Evolutionary conservation across 768 basidiomycete species (phyloP).

Genomic region (Porphyrellus cyaneotinctus): DNA sequence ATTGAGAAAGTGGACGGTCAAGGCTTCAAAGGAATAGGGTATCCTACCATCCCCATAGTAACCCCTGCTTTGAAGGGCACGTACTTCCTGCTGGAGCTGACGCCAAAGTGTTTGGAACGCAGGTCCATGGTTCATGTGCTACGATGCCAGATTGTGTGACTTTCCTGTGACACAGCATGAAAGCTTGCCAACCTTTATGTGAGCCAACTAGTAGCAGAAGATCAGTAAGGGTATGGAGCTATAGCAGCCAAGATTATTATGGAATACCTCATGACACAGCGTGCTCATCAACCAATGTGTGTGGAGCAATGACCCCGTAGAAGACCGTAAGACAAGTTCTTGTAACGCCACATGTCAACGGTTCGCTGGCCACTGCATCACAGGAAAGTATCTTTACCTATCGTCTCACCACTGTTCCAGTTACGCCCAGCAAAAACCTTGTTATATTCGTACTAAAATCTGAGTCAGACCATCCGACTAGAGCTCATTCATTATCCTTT

Average conservation of each 20-base stretch:
- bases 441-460: slow-evolving; percentile 69
- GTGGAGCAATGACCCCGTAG: slow-evolving; percentile 57
- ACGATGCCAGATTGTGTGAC: not conserved
- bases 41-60: slow-evolving; percentile 77
- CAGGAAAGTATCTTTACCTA: slow-evolving; percentile 44
- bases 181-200: slow-evolving; percentile 58
- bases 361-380: not conserved
- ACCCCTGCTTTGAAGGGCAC: slow-evolving; percentile 63
- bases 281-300: slow-evolving; percentile 70
- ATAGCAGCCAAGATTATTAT: slow-evolving; percentile 10
- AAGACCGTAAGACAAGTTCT: slow-evolving; percentile 74
- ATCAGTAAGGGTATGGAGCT: slow-evolving; percentile 4
- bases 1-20: slow-evolving; percentile 4
- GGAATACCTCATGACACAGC: slow-evolving; percentile 74
- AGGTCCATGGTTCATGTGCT: slow-evolving; percentile 82
- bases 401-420: slow-evolving; percentile 79
- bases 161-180: not conserved
- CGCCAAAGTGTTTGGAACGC: slow-evolving; percentile 75
- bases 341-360: not conserved
- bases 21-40: not conserved
- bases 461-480: not conserved
- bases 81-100: slow-evolving; percentile 60
- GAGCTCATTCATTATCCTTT: not conserved
- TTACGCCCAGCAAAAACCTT: slow-evolving; percentile 76
- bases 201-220: slow-evolving; percentile 55